Base-by-base conservation (phyloP, 2,329 filamentous ascomycete genomes). In the Xylaria sp. region DNA sequence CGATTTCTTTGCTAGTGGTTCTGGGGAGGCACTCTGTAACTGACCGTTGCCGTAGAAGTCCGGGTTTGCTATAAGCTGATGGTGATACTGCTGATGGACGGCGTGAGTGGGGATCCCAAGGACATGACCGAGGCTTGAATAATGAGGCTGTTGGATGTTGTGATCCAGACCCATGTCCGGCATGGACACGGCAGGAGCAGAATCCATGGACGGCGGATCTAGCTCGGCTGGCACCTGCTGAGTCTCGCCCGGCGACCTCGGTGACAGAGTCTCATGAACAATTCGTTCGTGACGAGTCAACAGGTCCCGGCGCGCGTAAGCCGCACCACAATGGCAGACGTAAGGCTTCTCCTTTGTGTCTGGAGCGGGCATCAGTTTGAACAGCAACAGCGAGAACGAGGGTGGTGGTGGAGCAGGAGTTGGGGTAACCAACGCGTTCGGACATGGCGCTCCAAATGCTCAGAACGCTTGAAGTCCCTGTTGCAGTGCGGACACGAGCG, bases 331-430 rank as follows among this genome's bases (percentile, higher is more conserved):
- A 39, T 65, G 69, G 51, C 76, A 78, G 18, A 76, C 55, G 56
- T 76, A 78, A 1, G 76, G 76, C 57, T 78, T 78, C 63, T 78
- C 76, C 46, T 78, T 78, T 50, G 76, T 78, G 60, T 78, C 76
- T 78, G 57, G 21, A 43, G 26, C 43, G 18, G 29, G 22, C 44
- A 50, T 58, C 53, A 60, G 54, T 34, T 34, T 44, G 19, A 22
- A 46, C 26, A 21, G 37, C 43, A 22, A 34, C 43, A 17, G 19
- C 6, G 20, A 22, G 18, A 29, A 41, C 7, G 34, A 29, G 24
- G 29, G 41, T 48, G 51, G 22, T 59, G 54, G 56, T 58, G 49
- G 45, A 56, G 45, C 56, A 57, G 56, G 54, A 57, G 52, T 66
- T 68, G 65, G 66, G 65, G 63, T 66, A 67, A 67, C 76, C 69